Base-by-base conservation (phyloP, 768 basidiomycete genomes). In the Phallus indusiatus region DNA sequence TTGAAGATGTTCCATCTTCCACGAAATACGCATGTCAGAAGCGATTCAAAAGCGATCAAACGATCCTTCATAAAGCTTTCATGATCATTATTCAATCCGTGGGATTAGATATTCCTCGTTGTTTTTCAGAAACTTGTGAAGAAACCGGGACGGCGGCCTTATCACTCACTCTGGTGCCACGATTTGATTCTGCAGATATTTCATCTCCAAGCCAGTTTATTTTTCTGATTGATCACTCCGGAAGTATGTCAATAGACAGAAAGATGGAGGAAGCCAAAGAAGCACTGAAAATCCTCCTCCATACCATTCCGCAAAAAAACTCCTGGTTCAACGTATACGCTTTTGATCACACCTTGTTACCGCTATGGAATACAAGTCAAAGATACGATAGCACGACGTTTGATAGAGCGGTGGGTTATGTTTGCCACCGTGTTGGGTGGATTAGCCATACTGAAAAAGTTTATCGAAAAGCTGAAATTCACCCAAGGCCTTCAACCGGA, bases 161-260 rank as follows among this genome's bases (percentile, higher is more conserved):
- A 70, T 81, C 80, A 46, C 65, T 83, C 35, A 78, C 76, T 0
- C 65, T 85, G n/a, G 75, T 85, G 4, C 82, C 83, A 1, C 77
- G 74, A 47, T 78, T 79, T 60, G 65, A 71, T 18, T 64, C 81
- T 3, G 74, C 75, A 1, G 72, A 72, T 1, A 64, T 81, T 1
- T 60, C 60, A 11, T 64, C 70, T 0, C 82, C 82, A 54, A 83
- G 84, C 57, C 49, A 59, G 52, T 85, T 79, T 56, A 69, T 86
- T 0, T 86, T 86, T 61, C 58, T 86, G 7, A 70, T 86, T 11
- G 84, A 86, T 61, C 70, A 82, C 51, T 81, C 78, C 18, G 77
- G 79, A 0, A 82, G 80, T 53, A 85, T 85, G 84, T 0, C 0
- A 0, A 66, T 65, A n/a, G 46, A 22, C 11, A 24, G 18, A 22